phyloP scores from a whole-genome alignment of 306 rosid species.

The Medicago arabica region DNA sequence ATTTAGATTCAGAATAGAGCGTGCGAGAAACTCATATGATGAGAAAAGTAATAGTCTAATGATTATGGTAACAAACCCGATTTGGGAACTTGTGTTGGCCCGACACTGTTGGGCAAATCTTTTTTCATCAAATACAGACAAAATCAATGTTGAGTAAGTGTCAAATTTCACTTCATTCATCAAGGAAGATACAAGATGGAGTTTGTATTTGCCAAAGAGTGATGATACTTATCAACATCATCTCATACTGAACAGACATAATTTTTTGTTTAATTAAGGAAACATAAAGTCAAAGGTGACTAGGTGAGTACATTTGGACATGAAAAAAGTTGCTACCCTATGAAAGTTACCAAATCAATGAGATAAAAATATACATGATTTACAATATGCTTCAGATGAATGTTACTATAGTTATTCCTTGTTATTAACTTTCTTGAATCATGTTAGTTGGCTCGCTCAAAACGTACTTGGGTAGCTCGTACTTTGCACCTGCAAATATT shows the following conservation, averaged over 20 bases:
- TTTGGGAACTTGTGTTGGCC: neutral
- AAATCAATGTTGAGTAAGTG: neutral
- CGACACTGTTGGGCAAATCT: neutral
- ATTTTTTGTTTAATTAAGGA: constrained; percentile 44
- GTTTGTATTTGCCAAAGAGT: constrained; percentile 41
- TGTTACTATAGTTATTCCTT: constrained; percentile 48
- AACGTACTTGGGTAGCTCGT: constrained; percentile 95
- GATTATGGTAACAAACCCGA: neutral
- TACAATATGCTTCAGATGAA: constrained; percentile 65
- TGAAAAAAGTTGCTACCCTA: constrained; percentile 52
- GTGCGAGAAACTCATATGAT: too few relatives aligned
- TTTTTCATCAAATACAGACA: neutral
- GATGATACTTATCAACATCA: constrained; percentile 30
- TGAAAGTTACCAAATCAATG: constrained; percentile 59
- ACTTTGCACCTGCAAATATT: constrained; percentile 82
- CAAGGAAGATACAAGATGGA: constrained; percentile 25
- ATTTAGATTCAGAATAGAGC: too few relatives aligned
- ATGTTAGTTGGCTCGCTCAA: constrained; percentile 98
- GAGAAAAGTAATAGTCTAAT: too few relatives aligned
- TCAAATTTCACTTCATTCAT: constrained; percentile 3
- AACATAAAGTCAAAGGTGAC: constrained; percentile 47
- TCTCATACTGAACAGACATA: constrained; percentile 44
- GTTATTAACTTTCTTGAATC: constrained; percentile 69
- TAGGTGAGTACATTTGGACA: too few relatives aligned
- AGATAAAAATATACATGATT: constrained; percentile 79